Base-by-base conservation (phyloP, 2,329 filamentous ascomycete species). In the Magnaporthales sp. region DNA sequence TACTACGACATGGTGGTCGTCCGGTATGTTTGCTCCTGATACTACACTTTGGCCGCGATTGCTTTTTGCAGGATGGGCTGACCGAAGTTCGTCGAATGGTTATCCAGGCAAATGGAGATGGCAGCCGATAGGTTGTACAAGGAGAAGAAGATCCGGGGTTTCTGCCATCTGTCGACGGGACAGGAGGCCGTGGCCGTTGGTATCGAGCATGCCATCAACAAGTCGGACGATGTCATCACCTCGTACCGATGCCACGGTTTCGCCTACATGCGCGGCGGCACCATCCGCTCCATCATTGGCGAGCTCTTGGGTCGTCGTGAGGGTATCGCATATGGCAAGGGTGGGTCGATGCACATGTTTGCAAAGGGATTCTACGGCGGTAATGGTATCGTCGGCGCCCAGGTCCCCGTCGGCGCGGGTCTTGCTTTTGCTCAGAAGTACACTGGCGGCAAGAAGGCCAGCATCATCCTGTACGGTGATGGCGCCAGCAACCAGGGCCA, bases 261-360 rank as follows among this genome's bases (percentile, higher is more conserved):
- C 80, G 94, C 95, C 71, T 81, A 96, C 80, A 97, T 99, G 94
- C 93, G 95, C 72, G 95, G 95, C 73, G 95, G 87, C 73, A 87
- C 88, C 71, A 90, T 97, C 75, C 91, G 93, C 77, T 92, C 91
- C 74, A 96, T 98, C 81, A 96, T 98, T 73, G 94, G 94, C 74
- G 94, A 98, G 84, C 87, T 98, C 72, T 88, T 99, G 67, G 95
- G 95, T 75, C 91, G 95, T 75, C 90, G 94, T 78, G 92, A 96
- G 80, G 95, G 95, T 83, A 97, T 99, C 76, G 91, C 95, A 70
- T 97, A 96, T 84, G 95, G 95, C 79, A 99, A 99, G 88, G 95
- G 95, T 80, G 95, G 95, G 72, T 97, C 93, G 71, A 99, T 99
- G 95, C 95, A 99, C 86, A 99, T 99, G 95, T 99, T 99, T 83